Evolutionary conservation across 2,329 filamentous ascomycete species (phyloP), one percentile per base, ranked within the genome.

Genomic region (Herpotrichia juniperi): DNA sequence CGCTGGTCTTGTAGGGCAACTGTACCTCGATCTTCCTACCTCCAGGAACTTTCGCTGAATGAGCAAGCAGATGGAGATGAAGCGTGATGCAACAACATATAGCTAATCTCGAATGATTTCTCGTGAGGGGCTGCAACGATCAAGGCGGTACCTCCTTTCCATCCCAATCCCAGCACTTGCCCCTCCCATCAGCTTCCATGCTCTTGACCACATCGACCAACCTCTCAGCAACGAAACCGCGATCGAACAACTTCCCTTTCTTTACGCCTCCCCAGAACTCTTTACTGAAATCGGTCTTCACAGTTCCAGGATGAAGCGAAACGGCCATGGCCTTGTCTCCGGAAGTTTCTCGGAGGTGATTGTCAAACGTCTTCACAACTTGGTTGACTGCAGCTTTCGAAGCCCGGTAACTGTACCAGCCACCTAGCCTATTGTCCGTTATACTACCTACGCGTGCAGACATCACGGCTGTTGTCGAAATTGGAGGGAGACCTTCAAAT

Each of bases 321-420:
- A 96, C 75, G 1, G 85, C 85, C 58, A 91, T 78, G 0, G 88
- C 89, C 46, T 83, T 85, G 0, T 83, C 81, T 0, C 81, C 85
- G 52, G 82, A 81, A 35, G 80, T 78, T 3, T 80, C 77, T 30
- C 73, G 73, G 26, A 94, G 74, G 65, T 86, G 83, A 24, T 88
- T 79, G 68, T 94, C 90, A 55, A 91, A 86, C 6, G 83, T 88
- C 74, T 87, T 89, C 7, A 84, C 84, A 11, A 91, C 51, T 64
- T 87, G 87, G 58, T 87, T 91, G 3, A 93, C 85, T 2, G 81
- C 89, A 0, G 89, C 84, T 73, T 94, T 96, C 47, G 84, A 87
- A 7, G 87, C 84, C 12, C 91, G 86, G 72, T 94, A 94, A 50
- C 82, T 86, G 71, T 91, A 96, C 91, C 90, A 94, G 0, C 91